Base-by-base conservation (phyloP, 1,284 basidiomycete genomes). In the Tylopilus sp. region DNA sequence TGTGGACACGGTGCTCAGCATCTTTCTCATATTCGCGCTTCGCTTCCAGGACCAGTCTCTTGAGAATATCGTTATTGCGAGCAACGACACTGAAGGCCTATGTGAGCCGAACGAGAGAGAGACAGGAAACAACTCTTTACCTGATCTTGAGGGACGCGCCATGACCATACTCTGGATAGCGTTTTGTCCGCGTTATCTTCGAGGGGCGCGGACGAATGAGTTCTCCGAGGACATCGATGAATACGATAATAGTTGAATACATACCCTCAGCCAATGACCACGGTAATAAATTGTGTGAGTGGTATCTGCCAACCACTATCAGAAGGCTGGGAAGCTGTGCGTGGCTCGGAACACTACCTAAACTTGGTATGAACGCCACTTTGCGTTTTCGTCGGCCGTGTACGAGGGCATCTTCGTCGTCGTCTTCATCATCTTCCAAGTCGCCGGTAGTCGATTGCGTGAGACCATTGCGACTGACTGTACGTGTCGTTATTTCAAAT, bases 1-100 rank as follows among this genome's bases (percentile, higher is more conserved):
- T 91, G 61, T 91, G 88, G 45, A 91, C 88, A 52, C 86, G 82
- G 61, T 91, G 88, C 58, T 89, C 87, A 49, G 89, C 86, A 67
- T 91, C 88, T 68, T 88, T 89, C 69, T 91, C 89, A 57, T 91
- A 91, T 54, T 89, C 86, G 47, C 81, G 79, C 70, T 90, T 90
- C 23, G 88, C 88, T 67, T 91, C 88, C 33, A 91, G 69, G 13
- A 91, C 89, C 18, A 91, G 76, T 63, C 81, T 84, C 76, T 91
- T 91, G 58, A 91, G 72, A 51, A 91, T 86, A 64, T 86, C 85
- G 60, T 91, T 91, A 65, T 80, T 91, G 39, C 89, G 83, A 18
- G 88, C 89, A 40, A 91, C 85, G 46, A 91, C 89, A 54, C 89
- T 90, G 57, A 28, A 55, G 35, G 41, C 25, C 31, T 49, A 49